Percentiles rank a stretch among this genome's conserved stretches.
Evolutionary conservation across 148 eudicot species (phyloP).

Genomic region (Agrostemma githago): DNA sequence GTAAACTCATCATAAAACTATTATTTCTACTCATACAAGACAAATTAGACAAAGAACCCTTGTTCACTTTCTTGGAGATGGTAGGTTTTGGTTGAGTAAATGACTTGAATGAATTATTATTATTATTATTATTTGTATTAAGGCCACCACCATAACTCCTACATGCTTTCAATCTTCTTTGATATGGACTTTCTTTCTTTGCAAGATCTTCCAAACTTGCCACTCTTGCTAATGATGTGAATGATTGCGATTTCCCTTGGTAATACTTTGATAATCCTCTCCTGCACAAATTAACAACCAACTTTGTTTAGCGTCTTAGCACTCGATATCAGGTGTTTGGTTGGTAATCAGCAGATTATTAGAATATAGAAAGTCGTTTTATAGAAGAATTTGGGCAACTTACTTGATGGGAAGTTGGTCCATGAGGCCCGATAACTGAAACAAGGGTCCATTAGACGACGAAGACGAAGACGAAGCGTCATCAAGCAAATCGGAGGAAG

Average conservation of each 20-base stretch:
- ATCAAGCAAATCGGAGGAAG: constrained; percentile 51
- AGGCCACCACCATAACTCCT: constrained; percentile 61
- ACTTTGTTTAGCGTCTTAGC: too few species aligned
- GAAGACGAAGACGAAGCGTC: constrained; percentile 64
- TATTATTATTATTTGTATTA: constrained; percentile 9
- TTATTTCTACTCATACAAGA: constrained; percentile 38
- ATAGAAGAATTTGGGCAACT: constrained; percentile 18
- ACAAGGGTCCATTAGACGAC: constrained; percentile 37
- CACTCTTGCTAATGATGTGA: constrained; percentile 65
- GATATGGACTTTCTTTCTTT: constrained; percentile 47
- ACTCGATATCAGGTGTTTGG: too few species aligned
- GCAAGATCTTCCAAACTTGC: constrained; percentile 70
- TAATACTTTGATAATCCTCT: constrained; percentile 77
- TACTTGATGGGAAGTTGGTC: constrained; percentile 82
- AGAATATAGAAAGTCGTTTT: not conserved
- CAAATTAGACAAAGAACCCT: constrained; percentile 33
- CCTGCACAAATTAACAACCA: constrained; percentile 35
- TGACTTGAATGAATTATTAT: constrained; percentile 24
- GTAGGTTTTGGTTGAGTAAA: constrained; percentile 50
- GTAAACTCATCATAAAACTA: constrained; percentile 32
- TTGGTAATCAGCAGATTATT: too few species aligned
- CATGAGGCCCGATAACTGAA: constrained; percentile 64
- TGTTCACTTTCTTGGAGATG: constrained; percentile 56
- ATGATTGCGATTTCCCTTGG: constrained; percentile 81
- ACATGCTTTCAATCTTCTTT: constrained; percentile 48